These are phyloP conservation scores for Takakia lepidozioides DNA, from an alignment of 225 moss, liverwort and hornwort species.

Conservation along the genomic window DNA sequence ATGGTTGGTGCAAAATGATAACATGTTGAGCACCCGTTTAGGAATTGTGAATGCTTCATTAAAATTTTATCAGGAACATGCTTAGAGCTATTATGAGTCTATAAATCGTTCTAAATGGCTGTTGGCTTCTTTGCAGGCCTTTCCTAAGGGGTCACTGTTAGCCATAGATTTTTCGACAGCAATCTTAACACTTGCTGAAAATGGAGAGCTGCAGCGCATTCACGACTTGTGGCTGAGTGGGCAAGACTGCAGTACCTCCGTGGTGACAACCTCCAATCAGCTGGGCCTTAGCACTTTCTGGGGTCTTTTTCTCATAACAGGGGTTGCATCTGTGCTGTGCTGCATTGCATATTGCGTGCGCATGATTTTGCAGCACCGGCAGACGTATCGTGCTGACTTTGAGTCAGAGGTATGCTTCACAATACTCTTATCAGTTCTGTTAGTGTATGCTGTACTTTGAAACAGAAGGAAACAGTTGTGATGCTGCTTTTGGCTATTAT, in stretches of 20 bases:
- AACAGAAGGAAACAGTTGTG: too few species aligned
- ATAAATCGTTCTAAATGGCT: too few species aligned
- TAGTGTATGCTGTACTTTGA: not conserved
- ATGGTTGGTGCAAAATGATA: too few species aligned
- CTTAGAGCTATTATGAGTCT: too few species aligned
- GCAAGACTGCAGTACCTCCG: slow-evolving; percentile 30
- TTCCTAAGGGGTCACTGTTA: slow-evolving; percentile 80
- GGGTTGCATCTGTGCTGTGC: slow-evolving; percentile 57
- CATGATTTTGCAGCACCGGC: slow-evolving; percentile 51
- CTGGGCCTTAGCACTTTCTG: slow-evolving; percentile 69
- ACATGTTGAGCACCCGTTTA: too few species aligned
- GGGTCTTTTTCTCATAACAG: slow-evolving; percentile 91
- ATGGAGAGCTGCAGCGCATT: slow-evolving; percentile 75
- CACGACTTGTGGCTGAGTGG: slow-evolving; percentile 65
- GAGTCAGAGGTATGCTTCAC: slow-evolving; percentile 8
- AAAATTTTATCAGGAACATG: too few species aligned
- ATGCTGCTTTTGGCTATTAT: too few species aligned
- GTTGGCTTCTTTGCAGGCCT: slow-evolving; percentile 62
- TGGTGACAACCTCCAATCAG: slow-evolving; percentile 34
- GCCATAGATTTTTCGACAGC: slow-evolving; percentile 91
- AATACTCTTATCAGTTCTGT: not conserved
- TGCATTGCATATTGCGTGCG: slow-evolving; percentile 69
- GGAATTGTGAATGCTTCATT: too few species aligned
- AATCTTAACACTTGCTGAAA: slow-evolving; percentile 64
- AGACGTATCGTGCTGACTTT: not conserved